Percentiles rank a stretch among this genome's conserved stretches.
phyloP scores from a whole-genome alignment of 305 asterid species.

The Plantago rigida region DNA sequence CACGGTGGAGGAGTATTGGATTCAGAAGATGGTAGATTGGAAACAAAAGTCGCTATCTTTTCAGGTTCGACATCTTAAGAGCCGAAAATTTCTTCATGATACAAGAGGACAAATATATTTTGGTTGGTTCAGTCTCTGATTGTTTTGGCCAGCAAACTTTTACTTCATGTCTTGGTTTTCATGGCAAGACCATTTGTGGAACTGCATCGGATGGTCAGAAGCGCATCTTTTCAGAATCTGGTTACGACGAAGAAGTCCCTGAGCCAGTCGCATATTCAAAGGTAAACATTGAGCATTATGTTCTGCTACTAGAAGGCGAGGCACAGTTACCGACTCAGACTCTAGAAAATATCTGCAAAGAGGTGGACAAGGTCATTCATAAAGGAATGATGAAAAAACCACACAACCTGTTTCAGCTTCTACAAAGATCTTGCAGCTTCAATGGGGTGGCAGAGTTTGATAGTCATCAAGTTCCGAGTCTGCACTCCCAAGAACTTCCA shows the following conservation, averaged over 20 bases:
- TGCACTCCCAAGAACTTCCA: conserved; percentile 29
- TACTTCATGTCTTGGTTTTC: conserved; percentile 25
- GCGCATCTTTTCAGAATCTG: conserved; percentile 14
- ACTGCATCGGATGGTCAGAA: conserved; percentile 13
- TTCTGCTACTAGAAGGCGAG: conserved; percentile 40
- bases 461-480: conserved; percentile 21
- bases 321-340: conserved; percentile 27
- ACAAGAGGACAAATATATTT: conserved; percentile 22
- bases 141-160: conserved; percentile 31
- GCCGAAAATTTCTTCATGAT: conserved; percentile 31
- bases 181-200: conserved; percentile 15
- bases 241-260: conserved; percentile 5
- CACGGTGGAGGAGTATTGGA: conserved; percentile 37
- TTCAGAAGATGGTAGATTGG: conserved; percentile 41
- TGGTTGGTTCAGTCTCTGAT: conserved; percentile 24
- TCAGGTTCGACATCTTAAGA: conserved; percentile 23
- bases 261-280: conserved; percentile 10
- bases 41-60: conserved; percentile 28
- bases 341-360: conserved; percentile 24
- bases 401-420: conserved; percentile 21
- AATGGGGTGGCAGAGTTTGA: conserved; percentile 30
- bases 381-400: conserved; percentile 24
- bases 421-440: conserved; percentile 27
- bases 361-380: conserved; percentile 27
- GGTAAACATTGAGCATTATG: conserved; percentile 25